phyloP scores from a whole-genome alignment of 2,329 filamentous ascomycete species.

The Ophiosphaerella herpotricha region DNA sequence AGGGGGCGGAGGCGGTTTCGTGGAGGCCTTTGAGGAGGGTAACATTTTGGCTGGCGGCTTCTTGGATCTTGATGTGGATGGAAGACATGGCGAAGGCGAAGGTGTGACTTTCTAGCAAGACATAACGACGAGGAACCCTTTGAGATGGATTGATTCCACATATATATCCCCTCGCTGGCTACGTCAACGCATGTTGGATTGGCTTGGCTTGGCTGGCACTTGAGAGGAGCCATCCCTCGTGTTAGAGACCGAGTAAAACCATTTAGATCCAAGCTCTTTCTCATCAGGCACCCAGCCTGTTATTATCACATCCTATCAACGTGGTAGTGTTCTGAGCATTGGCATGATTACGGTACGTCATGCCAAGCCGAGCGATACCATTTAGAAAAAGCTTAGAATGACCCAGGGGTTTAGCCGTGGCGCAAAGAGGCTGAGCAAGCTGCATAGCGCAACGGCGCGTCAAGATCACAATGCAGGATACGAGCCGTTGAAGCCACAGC shows the following conservation, averaged over 20 bases:
- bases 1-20: slow-evolving; percentile 35
- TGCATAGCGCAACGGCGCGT: too few relatives aligned
- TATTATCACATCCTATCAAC: not conserved
- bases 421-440: too few relatives aligned
- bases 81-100: slow-evolving; percentile 21
- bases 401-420: too few relatives aligned
- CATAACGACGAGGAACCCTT: too few relatives aligned
- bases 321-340: too few relatives aligned
- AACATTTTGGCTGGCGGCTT: slow-evolving; percentile 31
- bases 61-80: slow-evolving; percentile 30
- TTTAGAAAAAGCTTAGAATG: too few relatives aligned
- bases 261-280: not conserved
- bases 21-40: slow-evolving; percentile 31
- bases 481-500: too few relatives aligned
- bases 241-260: not conserved
- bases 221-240: not conserved
- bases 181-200: not conserved
- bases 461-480: too few relatives aligned
- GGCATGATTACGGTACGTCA: too few relatives aligned
- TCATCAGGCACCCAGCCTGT: slow-evolving; percentile 6
- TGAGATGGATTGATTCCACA: too few relatives aligned
- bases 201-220: not conserved
- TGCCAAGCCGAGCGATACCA: too few relatives aligned
- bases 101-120: not conserved
- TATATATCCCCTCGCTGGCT: not conserved